Evolutionary conservation across 352 stramenopile species (phyloP).

Genomic region (Phytophthora podocarpi): DNA sequence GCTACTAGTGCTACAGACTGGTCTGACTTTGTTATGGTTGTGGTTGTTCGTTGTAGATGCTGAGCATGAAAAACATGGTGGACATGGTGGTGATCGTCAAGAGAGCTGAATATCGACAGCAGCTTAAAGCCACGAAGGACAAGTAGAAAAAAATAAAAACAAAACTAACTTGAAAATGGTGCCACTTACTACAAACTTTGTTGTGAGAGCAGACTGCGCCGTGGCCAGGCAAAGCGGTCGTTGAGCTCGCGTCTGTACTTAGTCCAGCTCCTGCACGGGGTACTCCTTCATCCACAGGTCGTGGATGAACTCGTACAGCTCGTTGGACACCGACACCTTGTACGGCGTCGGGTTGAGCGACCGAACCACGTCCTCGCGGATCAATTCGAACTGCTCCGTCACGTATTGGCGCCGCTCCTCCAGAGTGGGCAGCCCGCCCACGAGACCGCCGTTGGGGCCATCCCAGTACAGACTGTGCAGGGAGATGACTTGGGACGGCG

Average conservation of each 20-base stretch:
- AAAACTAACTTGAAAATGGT: slow-evolving; percentile 30
- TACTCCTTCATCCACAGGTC: slow-evolving; percentile 95
- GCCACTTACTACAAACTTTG: slow-evolving; percentile 30
- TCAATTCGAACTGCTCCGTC: slow-evolving; percentile 90
- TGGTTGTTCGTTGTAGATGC: slow-evolving; percentile 38
- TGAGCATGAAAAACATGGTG: slow-evolving; percentile 84
- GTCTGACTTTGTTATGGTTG: slow-evolving; percentile 1
- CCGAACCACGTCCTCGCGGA: slow-evolving; percentile 95
- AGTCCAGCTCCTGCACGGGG: slow-evolving; percentile 83
- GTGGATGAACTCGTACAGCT: slow-evolving; percentile 95
- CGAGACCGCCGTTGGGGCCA: slow-evolving; percentile 73
- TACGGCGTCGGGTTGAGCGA: slow-evolving; percentile 96
- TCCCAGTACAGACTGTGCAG: slow-evolving; percentile 94
- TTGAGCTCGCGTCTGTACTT: slow-evolving; percentile 16
- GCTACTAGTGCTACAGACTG: not conserved
- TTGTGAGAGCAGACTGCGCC: slow-evolving; percentile 10
- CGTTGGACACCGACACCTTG: slow-evolving; percentile 92
- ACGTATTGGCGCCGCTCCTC: slow-evolving; percentile 89
- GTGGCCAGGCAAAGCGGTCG: slow-evolving; percentile 10
- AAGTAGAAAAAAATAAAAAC: slow-evolving; percentile 38
- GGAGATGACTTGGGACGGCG: slow-evolving; percentile 87
- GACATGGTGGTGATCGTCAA: slow-evolving; percentile 84
- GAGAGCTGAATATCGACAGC: slow-evolving; percentile 64
- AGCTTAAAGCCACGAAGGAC: slow-evolving; percentile 53
- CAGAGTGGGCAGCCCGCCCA: slow-evolving; percentile 67